Evolutionary conservation across 805 yeast species (phyloP), one percentile per base, ranked within the genome.

Genomic region (Monosporozyma aerobia): DNA sequence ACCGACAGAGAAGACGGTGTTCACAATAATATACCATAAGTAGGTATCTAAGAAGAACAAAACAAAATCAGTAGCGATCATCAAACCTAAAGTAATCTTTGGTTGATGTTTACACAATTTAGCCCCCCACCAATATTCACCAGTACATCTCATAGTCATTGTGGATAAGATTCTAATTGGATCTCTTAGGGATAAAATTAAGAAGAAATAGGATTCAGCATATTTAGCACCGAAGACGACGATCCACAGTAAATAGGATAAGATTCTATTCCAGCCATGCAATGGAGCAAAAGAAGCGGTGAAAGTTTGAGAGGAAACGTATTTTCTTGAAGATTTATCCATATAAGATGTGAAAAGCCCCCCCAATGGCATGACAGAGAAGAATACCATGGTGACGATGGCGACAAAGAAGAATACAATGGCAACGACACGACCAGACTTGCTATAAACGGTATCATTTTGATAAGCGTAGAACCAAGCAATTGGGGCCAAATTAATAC

Each of bases 31-130:
- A 79, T 94, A 94, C 99, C 99, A 94, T 85, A 94, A 80, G 73
- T 89, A 94, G 56, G 99, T 89, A 86, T 94, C 99, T 78, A 94
- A 80, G 83, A 94, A 94, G 86, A 94, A 94, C 73, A 94, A 79
- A 63, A 94, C 76, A 78, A 95, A 77, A 74, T 94, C 99, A 50
- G 96, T 92, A 56, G 86, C 82, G 61, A 80, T 82, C 96, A 94
- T 92, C 74, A 94, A 76, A 69, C 95, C 97, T 68, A 94, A 77
- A 44, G 89, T 90, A 64, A 95, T 83, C 68, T 81, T 85, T 22
- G 95, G 85, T 74, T 94, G 99, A 54, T 87, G 88, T 57, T 71
- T 75, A 77, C 99, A 94, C 53, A 90, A 73, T 37, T 65, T 73
- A 51, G 86, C 87, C 44, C 68, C 67, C 73, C 83, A 90, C 95